These are phyloP conservation scores for Hysterium pulicare DNA, from an alignment of 2,329 filamentous ascomycete species.

Conservation along the genomic window DNA sequence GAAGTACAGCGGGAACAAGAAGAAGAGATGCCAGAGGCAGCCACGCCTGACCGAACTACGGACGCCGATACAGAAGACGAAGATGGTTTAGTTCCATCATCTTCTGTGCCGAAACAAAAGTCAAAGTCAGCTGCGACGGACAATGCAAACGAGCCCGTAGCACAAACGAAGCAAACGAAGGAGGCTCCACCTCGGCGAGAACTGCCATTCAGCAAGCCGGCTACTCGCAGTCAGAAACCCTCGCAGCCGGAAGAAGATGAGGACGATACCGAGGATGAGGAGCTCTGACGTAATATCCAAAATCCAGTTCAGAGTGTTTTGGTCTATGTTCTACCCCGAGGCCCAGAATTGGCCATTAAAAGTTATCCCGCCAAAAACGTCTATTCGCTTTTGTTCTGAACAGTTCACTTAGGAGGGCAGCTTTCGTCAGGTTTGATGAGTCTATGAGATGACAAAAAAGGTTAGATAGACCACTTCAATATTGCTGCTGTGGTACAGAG, in stretches of 20 bases:
- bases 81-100: constrained; percentile 12
- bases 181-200: constrained; percentile 28
- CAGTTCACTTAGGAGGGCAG: too few relatives aligned
- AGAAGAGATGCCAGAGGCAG: constrained; percentile 14
- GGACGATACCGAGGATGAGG: constrained; percentile 38
- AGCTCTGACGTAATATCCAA: constrained; percentile 18
- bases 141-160: constrained; percentile 15
- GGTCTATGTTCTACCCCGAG: background rate
- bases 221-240: constrained; percentile 17
- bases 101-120: constrained; percentile 8
- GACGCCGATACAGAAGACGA: constrained; percentile 37
- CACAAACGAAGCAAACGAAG: constrained; percentile 12
- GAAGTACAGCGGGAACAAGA: constrained; percentile 27
- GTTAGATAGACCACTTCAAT: too few relatives aligned
- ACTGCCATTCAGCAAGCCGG: constrained; percentile 31
- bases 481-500: too few relatives aligned
- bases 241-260: constrained; percentile 15
- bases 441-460: too few relatives aligned
- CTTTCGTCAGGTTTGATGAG: too few relatives aligned
- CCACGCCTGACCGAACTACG: constrained; percentile 32
- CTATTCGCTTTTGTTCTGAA: too few relatives aligned
- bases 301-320: background rate
- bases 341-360: too few relatives aligned
- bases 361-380: too few relatives aligned
- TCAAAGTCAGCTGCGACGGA: constrained; percentile 16